A percentile compares a stretch with the other conserved stretches of the same genome.
Evolutionary conservation across 495 filamentous ascomycete species (phyloP).

Genomic region (Schizothecium vesticola): DNA sequence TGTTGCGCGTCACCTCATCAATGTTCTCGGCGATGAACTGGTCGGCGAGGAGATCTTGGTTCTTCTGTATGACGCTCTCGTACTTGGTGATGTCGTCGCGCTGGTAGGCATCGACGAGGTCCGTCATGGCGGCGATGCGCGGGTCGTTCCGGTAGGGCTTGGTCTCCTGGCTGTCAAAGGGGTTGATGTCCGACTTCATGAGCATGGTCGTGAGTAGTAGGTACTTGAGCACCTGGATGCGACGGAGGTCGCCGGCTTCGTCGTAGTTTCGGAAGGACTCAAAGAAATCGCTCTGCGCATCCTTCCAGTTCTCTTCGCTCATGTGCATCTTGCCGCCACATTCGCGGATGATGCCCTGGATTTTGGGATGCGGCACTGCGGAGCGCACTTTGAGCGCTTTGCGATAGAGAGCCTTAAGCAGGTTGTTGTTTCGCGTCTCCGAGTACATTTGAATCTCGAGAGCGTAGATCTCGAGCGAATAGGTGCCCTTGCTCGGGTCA

Average conservation of each 20-base stretch:
- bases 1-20: constrained; percentile 96
- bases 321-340: constrained; percentile 99
- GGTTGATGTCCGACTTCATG: constrained; percentile 99
- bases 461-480: constrained; percentile 91
- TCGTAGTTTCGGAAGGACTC: constrained; percentile 99
- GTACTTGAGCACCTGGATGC: constrained; percentile 97
- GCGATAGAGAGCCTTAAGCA: constrained; percentile 88
- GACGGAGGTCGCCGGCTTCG: constrained; percentile 90
- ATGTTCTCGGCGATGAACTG: constrained; percentile 99
- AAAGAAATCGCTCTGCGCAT: constrained; percentile 95
- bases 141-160: constrained; percentile 97
- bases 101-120: constrained; percentile 94
- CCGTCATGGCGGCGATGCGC: constrained; percentile 93
- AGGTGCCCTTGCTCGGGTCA: constrained; percentile 94
- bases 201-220: constrained; percentile 95
- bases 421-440: constrained; percentile 94
- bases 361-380: constrained; percentile 94
- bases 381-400: constrained; percentile 85
- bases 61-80: constrained; percentile 77
- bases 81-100: constrained; percentile 90
- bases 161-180: constrained; percentile 98
- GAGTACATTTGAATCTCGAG: constrained; percentile 99
- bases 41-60: constrained; percentile 84
- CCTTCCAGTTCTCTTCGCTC: constrained; percentile 99
- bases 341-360: constrained; percentile 98